Conservation (phyloP, 164 flowering plant species). For the Cinnamomum chago region DNA sequence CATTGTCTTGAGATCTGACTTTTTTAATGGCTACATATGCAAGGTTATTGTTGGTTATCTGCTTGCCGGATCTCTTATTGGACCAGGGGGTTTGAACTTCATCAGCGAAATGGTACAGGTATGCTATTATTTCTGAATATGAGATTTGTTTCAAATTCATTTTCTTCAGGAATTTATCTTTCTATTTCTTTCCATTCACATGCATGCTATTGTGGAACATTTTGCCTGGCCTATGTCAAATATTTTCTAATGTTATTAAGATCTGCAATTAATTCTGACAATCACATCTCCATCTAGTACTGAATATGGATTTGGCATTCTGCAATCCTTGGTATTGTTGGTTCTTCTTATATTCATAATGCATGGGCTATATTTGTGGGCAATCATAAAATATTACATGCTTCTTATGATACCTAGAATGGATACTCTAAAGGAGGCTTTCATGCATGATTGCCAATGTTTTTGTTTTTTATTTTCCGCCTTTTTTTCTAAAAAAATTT, state of each 20-base stretch:
- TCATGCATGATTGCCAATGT: background rate
- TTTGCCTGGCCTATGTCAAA: no score
- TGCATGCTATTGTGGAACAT: no score
- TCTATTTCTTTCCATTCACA: background rate
- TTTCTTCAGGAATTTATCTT: background rate
- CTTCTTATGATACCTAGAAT: no score
- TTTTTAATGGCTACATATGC: slow-evolving; percentile 11
- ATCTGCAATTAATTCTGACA: no score
- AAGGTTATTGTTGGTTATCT: slow-evolving; percentile 23
- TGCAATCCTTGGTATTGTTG: background rate
- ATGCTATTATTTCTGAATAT: slow-evolving; percentile 7
- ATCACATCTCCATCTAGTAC: no score
- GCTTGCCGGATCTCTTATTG: slow-evolving; percentile 75
- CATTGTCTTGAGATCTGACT: background rate
- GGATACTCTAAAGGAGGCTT: background rate
- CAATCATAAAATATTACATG: background rate
- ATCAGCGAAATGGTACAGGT: slow-evolving; percentile 96
- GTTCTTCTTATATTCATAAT: no score
- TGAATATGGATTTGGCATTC: background rate
- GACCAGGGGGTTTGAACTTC: slow-evolving; percentile 91
- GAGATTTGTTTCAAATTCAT: background rate
- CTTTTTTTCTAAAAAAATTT: background rate
- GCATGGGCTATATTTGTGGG: background rate
- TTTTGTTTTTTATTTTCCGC: background rate
- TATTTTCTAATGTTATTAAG: no score